A percentile compares a stretch with the other conserved stretches of the same genome.
phyloP scores from a whole-genome alignment of 352 stramenopile genomes.

The Phytopythium ostracodes region DNA sequence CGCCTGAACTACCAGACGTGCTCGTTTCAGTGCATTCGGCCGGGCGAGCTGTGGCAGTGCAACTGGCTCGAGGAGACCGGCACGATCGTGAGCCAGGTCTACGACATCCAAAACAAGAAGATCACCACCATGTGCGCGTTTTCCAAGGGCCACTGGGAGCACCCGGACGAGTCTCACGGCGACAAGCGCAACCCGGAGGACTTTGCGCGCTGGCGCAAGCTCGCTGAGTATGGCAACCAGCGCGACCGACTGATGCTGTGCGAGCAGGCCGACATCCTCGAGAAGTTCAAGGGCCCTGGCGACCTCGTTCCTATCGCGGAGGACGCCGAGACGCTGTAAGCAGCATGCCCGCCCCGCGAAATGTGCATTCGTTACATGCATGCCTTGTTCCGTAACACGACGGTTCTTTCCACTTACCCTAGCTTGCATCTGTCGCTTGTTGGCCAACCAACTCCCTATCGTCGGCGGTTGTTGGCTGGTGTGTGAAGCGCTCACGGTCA shows the following conservation, averaged over 20 bases:
- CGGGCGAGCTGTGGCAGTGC: slow-evolving; percentile 51
- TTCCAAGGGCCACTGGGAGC: slow-evolving; percentile 53
- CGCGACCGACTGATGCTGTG: slow-evolving; percentile 42
- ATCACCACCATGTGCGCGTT: slow-evolving; percentile 51
- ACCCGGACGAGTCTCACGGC: slow-evolving; percentile 34
- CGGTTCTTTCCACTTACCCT: no score
- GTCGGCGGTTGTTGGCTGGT: no score
- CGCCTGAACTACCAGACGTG: slow-evolving; percentile 57
- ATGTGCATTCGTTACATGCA: no score
- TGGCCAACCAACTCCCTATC: no score
- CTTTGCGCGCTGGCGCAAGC: slow-evolving; percentile 46
- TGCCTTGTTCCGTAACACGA: no score
- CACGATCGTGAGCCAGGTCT: slow-evolving; percentile 46
- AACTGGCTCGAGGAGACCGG: slow-evolving; percentile 59
- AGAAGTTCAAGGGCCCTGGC: slow-evolving; percentile 29
- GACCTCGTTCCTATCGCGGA: slow-evolving; percentile 41
- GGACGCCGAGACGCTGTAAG: slow-evolving; percentile 37
- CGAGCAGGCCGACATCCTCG: slow-evolving; percentile 46
- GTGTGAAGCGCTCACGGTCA: no score
- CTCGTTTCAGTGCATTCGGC: slow-evolving; percentile 51
- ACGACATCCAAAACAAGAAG: slow-evolving; percentile 43
- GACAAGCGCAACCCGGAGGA: slow-evolving; percentile 56
- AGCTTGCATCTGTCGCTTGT: no score
- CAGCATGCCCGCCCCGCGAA: no score
- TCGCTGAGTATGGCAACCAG: slow-evolving; percentile 42